phyloP scores from a whole-genome alignment of 129 eudicot genomes.

The Erigeron canadensis region DNA sequence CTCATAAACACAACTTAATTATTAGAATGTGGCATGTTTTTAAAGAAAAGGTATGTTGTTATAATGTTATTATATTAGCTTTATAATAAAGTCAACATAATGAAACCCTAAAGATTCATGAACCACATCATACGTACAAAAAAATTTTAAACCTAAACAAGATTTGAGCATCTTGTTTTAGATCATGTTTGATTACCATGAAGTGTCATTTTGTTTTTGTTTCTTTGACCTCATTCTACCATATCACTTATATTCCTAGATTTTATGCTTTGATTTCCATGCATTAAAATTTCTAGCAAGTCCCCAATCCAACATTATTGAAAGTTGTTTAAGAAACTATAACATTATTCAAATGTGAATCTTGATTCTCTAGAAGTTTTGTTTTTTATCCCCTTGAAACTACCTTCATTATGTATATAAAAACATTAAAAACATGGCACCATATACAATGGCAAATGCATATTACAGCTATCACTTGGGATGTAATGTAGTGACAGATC shows the following conservation, averaged over 20 bases:
- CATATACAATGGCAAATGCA: constrained; percentile 12
- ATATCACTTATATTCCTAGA: constrained; percentile 17
- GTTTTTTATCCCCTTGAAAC: neutral
- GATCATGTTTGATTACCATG: constrained; percentile 27
- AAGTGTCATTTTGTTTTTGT: constrained; percentile 38
- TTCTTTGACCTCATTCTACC: constrained; percentile 29
- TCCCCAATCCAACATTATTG: neutral
- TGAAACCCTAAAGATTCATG: constrained; percentile 36
- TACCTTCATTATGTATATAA: neutral
- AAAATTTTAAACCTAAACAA: constrained; percentile 21
- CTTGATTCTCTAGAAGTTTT: no score
- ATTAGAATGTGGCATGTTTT: constrained; percentile 27
- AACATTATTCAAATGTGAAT: neutral
- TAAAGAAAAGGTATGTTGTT: constrained; percentile 12
- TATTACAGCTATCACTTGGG: constrained; percentile 21
- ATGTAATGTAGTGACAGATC: constrained; percentile 5
- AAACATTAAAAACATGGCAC: constrained; percentile 20
- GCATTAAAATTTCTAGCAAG: neutral
- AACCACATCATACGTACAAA: constrained; percentile 25
- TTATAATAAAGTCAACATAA: constrained; percentile 32
- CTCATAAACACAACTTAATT: constrained; percentile 28
- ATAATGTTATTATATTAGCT: neutral
- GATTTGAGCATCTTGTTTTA: constrained; percentile 43
- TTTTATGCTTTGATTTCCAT: neutral
- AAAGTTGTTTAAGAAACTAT: neutral